Base-by-base conservation (phyloP, 2,329 filamentous ascomycete genomes). In the Fusarium poae region DNA sequence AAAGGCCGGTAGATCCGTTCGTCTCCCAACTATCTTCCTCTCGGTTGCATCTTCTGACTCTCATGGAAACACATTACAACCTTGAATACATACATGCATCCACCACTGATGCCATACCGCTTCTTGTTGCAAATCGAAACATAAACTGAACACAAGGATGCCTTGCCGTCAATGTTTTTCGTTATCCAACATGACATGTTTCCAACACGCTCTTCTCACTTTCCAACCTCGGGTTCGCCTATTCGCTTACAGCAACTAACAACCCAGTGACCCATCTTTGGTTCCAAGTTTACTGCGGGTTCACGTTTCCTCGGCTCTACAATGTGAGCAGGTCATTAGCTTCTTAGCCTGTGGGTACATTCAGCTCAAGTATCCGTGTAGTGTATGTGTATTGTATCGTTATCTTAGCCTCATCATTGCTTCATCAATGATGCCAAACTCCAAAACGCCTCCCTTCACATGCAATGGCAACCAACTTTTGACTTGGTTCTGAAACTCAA, bases 401-500 rank as follows among this genome's bases (percentile, higher is more conserved):
- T 20, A 21, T 59, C 39, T 42, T 20, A 54, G 27, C 37, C 30
- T 27, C 37, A 25, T 21, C 44, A 49, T 32, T n/a, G 40, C 21
- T 42, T 55, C 46, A 37, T 62, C 50, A 35, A 64, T 62, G 64
- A 68, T 64, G 55, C 64, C 56, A 54, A 40, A 61, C 60, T 40
- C 57, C 62, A 65, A 57, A 51, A 32, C 32, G 12, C 46, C 21
- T 27, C 42, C 52, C 18, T 65, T 37, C 39, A 57, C 39, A 37
- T 59, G 42, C 53, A 56, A 35, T 55, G n/a, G 57, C 37, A 29
- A 57, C 67, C 67, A 71, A 68, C 56, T 68, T 64, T 25, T 45
- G 55, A 62, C 67, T 68, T 68, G 67, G 67, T 65, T 65, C 59
- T 65, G 68, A 71, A 70, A 70, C 68, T 25, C 51, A 62, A 53